Percentiles rank a stretch among this genome's conserved stretches.
phyloP scores from a whole-genome alignment of 108 stramenopile species.

The Phaeodactylum tricornutum region DNA sequence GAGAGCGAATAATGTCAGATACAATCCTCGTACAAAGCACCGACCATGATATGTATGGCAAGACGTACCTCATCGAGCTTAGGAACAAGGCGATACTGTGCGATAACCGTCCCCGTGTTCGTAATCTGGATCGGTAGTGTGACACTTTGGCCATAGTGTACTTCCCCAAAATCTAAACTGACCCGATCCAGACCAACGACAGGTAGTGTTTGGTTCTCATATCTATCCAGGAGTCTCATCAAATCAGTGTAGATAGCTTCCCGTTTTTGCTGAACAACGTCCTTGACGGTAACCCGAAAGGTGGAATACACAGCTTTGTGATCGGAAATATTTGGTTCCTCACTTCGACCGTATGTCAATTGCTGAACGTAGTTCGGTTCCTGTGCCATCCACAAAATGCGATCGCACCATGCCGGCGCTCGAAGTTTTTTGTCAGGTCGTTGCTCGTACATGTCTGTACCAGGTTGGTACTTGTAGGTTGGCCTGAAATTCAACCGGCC shows the following conservation, averaged over 20 bases:
- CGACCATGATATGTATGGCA: slow-evolving; percentile 3
- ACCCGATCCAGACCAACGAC: slow-evolving; percentile 71
- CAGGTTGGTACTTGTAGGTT: slow-evolving; percentile 98
- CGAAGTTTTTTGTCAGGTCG: slow-evolving; percentile 96
- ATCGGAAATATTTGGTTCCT: slow-evolving; percentile 81
- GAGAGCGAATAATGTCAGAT: background rate
- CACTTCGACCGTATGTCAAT: slow-evolving; percentile 75
- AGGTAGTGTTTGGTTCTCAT: slow-evolving; percentile 81
- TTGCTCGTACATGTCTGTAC: slow-evolving; percentile 88
- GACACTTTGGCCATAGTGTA: slow-evolving; percentile 53
- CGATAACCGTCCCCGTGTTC: slow-evolving; percentile 85
- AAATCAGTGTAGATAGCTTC: slow-evolving; percentile 76
- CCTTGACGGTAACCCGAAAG: slow-evolving; percentile 68
- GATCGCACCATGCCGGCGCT: slow-evolving; percentile 99
- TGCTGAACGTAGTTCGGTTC: slow-evolving; percentile 72
- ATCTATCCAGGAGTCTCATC: slow-evolving; percentile 59
- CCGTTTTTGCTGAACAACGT: slow-evolving; percentile 56
- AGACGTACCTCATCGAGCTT: slow-evolving; percentile 84
- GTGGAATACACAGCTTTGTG: slow-evolving; percentile 97
- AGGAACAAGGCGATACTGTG: slow-evolving; percentile 85
- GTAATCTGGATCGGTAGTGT: slow-evolving; percentile 63
- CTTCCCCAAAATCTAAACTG: slow-evolving; percentile 68
- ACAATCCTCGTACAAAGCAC: background rate
- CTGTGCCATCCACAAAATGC: slow-evolving; percentile 90
- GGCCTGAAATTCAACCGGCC: slow-evolving; percentile 79